Evolutionary conservation across 768 basidiomycete species (phyloP), one percentile per base, ranked within the genome.

Genomic region (Mycena vulgaris): DNA sequence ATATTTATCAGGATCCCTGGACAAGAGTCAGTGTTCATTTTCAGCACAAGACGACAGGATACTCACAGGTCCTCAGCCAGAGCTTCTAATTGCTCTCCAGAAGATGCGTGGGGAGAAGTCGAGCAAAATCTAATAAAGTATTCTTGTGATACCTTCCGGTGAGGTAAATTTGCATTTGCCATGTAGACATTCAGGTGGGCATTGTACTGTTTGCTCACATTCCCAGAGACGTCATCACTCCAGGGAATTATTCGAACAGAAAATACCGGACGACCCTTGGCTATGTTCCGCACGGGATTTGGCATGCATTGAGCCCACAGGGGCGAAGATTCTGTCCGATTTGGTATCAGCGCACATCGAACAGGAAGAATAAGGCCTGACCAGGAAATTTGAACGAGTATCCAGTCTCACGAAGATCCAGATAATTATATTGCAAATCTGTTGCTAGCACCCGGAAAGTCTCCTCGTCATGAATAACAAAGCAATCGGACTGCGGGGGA

Each of bases 141-240:
- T 61, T 83, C 80, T 57, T 83, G 82, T 3, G 68, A 19, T 0
- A 77, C 66, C 7, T 65, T 57, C 0, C 55, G 66, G n/a, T 79
- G 75, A 3, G 82, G 80, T 0, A 82, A n/a, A 62, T 74, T 79
- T 0, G 66, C 47, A 63, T 81, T 79, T n/a, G 70, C 64, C 3
- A 80, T 53, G 47, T 81, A 83, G 2, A 81, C 57, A 56, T 83
- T 83, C 14, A 66, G 78, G 60, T 83, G 82, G 0, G 76, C 60
- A 55, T 84, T 82, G 62, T 78, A 83, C 53, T 82, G 80, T 68
- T 84, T 84, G 49, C 66, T 67, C 1, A 67, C 66, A 45, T 60
- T 67, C 31, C 58, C 57, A 8, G 66, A 67, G n/a, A 67, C 66
- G 27, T 67, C 39, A 31, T 67, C 66, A 10, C 66, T 67, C 66